Evolutionary conservation across 441 rosid species (phyloP), one percentile per base, ranked within the genome.

Genomic region (Corymbia calophylla): DNA sequence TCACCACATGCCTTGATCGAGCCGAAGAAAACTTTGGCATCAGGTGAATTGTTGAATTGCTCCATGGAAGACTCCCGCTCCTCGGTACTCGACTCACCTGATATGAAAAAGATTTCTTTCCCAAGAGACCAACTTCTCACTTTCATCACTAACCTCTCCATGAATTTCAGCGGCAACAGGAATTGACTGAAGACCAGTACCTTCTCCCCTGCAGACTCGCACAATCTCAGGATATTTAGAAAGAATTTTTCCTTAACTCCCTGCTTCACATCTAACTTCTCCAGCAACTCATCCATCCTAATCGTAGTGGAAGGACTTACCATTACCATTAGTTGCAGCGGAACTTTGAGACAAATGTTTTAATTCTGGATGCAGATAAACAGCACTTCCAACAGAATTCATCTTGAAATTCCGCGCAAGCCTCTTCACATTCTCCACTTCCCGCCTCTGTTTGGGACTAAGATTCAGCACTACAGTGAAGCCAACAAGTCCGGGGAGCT

Each of bases 1-100:
- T 98, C 99, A 25, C 99, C 99, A 80, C 99, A 98, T 2, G 99
- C 98, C 93, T 92, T 96, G 29, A 98, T 98, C 8, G 99, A 98
- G 39, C 99, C 99, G 35, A 97, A 97, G 70, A 98, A 95, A 29
- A 97, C 97, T 92, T 90, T 97, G 1, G 99, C 96, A 10, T 96
- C 96, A 1, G 91, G 64, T 8, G 98, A 95, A 87, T 91, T 96
- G 93, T 96, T 97, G 91, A 97, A 97, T 25, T 85, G 89, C 17
- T 97, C 99, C 98, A 95, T 96, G 27, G 98, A 92, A 87, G 66
- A 31, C 91, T 98, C 99, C 47, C 98, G 91, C 1, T 95, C 92
- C 6, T 96, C 99, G 56, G 94, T 88, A 88, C 90, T 95, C 9
- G 98, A 94, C 8, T 97, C 98, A 3, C 99, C 98, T 2, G 97